phyloP scores from a whole-genome alignment of 2,329 filamentous ascomycete species.

The Phoma herbarum region DNA sequence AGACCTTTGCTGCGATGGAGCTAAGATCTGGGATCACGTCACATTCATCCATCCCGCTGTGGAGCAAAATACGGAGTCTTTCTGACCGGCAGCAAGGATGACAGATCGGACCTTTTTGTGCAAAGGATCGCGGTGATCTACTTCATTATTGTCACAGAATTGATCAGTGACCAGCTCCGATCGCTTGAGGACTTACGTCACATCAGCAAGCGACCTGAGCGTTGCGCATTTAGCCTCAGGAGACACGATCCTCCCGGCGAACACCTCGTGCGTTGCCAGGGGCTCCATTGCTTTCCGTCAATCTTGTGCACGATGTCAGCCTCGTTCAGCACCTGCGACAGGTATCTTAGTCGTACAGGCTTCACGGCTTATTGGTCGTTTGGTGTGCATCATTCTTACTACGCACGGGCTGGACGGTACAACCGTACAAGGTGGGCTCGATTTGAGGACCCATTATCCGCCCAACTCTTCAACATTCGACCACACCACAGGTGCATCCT shows the following conservation, averaged over 20 bases:
- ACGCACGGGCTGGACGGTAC: neutral
- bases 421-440: neutral
- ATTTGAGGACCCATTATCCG: neutral
- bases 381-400: constrained; percentile 3
- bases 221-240: neutral
- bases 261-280: neutral
- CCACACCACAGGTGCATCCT: constrained; percentile 9
- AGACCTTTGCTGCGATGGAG: constrained; percentile 10
- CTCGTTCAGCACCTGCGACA: neutral
- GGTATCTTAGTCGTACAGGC: neutral
- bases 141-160: neutral
- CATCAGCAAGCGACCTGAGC: neutral
- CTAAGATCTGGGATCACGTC: constrained; percentile 17
- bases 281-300: neutral
- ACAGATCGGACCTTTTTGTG: neutral
- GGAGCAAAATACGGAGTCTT: constrained; percentile 3
- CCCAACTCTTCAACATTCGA: neutral
- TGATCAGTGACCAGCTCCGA: neutral
- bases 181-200: neutral
- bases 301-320: neutral
- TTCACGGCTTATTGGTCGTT: neutral
- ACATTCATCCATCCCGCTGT: constrained; percentile 19
- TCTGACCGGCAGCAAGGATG: constrained; percentile 4
- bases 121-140: neutral
- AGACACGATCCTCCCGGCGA: neutral